Evolutionary conservation across 1,139 yeast genomes (phyloP), one percentile per base, ranked within the genome.

Genomic region (Pichia sp.): DNA sequence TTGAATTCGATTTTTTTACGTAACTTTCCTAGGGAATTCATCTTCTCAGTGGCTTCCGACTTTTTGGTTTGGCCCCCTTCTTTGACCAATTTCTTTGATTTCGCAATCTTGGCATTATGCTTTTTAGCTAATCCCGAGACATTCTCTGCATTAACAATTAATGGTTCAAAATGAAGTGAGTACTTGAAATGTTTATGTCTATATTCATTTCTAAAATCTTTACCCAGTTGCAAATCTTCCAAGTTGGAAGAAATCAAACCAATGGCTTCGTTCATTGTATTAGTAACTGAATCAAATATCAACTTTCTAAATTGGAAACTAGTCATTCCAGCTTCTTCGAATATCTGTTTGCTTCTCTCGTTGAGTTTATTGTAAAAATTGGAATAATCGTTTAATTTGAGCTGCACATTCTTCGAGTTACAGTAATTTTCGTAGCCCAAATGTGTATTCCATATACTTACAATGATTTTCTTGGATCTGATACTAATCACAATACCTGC

Each of bases 381-480:
- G 26, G 11, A 34, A 23, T 34, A 16, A 16, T 34, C 11, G 26
- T 34, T 16, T 2, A 9, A 9, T 6, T 34, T 7, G 7, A 31
- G 10, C 23, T 16, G 23, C 23, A 16, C 23, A 16, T 16, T 16
- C 7, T 31, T 31, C 11, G 36, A 34, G 26, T 34, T 16, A 7
- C 8, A 9, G 36, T 47, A 56, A 27, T 54, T 46, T 43, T 59
- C 62, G 46, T 69, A 69, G 47, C 67, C 66, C 45, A 72, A 58
- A 58, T 75, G 74, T 26, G 75, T 67, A 59, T 75, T 75, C 81
- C 81, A 76, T 38, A 76, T 64, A 50, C 75, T 66, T 49, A 76
- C 67, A 40, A 73, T 71, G 51, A 73, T 77, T 48, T 73, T 78
- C n/a, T 69, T 76, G 46, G 66, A 68, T 47, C 80, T 65, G 32